Conservation (phyloP, 192 early-diverging fungal species). For the Entomortierella lignicola region DNA sequence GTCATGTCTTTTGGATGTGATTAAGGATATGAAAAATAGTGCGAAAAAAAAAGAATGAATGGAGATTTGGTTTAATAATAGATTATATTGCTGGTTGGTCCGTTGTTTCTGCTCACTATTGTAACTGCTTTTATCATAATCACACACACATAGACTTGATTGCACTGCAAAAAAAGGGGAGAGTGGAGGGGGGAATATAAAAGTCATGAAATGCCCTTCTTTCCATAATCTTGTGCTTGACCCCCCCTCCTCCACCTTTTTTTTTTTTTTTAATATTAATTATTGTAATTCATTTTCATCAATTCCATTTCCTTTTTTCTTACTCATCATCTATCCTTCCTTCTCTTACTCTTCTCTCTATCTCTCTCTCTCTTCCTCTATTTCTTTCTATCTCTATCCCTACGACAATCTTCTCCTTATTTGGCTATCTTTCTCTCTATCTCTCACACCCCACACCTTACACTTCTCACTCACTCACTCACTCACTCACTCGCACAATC, state of each 20-base stretch:
- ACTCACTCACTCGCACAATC: neutral
- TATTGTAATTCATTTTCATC: neutral
- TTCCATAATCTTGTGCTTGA: neutral
- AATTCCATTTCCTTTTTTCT: neutral
- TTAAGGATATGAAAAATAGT: too few species aligned
- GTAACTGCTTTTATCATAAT: too few species aligned
- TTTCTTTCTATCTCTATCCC: neutral
- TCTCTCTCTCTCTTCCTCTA: neutral
- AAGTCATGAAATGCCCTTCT: neutral
- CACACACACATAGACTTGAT: too few species aligned
- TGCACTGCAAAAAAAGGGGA: too few species aligned
- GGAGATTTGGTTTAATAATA: neutral
- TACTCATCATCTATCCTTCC: neutral
- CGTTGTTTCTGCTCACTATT: too few species aligned
- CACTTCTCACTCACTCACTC: neutral
- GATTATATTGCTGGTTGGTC: neutral
- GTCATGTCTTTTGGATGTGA: too few species aligned
- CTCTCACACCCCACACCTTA: neutral
- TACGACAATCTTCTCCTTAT: neutral
- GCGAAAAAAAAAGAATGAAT: neutral
- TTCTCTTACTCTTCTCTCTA: neutral
- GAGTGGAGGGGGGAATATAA: neutral
- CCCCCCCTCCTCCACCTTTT: neutral
- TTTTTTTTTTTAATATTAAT: conserved; percentile 3
- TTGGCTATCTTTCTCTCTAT: neutral